phyloP scores from a whole-genome alignment of 306 rosid genomes.

The Inga oerstediana region DNA sequence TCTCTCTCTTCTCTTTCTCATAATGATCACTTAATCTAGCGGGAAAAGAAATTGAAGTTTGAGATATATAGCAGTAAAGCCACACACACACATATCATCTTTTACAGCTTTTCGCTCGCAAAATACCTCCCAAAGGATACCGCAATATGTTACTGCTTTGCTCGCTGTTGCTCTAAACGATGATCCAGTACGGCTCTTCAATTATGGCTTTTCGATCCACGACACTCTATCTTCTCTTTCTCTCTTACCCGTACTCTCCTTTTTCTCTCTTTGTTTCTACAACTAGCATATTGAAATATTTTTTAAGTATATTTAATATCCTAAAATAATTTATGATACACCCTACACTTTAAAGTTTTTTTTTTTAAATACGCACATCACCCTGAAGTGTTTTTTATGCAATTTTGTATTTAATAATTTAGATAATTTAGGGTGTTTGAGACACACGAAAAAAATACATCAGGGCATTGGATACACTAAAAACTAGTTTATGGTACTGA shows the following conservation, averaged over 20 bases:
- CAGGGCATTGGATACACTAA: too few relatives aligned
- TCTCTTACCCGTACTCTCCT: conserved; percentile 28
- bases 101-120: conserved; percentile 51
- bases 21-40: conserved; percentile 7
- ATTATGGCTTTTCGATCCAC: conserved; percentile 40
- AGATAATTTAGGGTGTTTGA: too few relatives aligned
- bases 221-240: conserved; percentile 25
- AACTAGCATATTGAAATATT: too few relatives aligned
- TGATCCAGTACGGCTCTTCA: conserved; percentile 16
- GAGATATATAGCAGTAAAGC: conserved; percentile 1
- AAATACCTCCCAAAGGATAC: conserved; percentile 46
- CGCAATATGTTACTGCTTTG: conserved; percentile 38
- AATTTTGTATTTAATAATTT: too few relatives aligned
- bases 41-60: conserved; percentile 14
- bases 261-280: conserved; percentile 25
- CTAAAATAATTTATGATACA: too few relatives aligned
- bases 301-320: too few relatives aligned
- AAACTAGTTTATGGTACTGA: too few relatives aligned
- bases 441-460: too few relatives aligned
- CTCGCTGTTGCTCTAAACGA: conserved; percentile 34
- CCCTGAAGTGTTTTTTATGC: too few relatives aligned
- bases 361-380: too few relatives aligned
- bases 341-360: too few relatives aligned
- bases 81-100: not conserved
- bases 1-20: not conserved